Base-by-base conservation (phyloP, 2,329 filamentous ascomycete genomes). In the Trichoderma atroviride region DNA sequence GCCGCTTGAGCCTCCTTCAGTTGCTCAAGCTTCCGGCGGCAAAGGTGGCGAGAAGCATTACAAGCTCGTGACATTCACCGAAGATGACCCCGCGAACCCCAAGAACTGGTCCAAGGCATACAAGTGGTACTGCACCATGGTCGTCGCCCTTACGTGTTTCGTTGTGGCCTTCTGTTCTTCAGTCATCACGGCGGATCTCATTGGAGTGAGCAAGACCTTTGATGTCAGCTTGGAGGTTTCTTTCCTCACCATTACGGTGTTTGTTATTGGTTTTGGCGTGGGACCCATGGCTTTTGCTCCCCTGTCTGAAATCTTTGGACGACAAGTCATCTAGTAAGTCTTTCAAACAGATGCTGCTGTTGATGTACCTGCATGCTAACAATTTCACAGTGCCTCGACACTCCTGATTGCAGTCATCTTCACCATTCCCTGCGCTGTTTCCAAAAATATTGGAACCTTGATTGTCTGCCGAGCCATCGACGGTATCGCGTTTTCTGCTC, bases 121-220 rank as follows among this genome's bases (percentile, higher is more conserved):
- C 78, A 96, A 94, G 80, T 95, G 92, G 92, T 92, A 90, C 75
- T 90, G 88, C 76, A 97, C 93, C 29, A 93, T 96, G 90, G 88
- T 93, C 19, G 92, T 97, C 0, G 91, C 93, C 1, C 72, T 87
- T 27, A 92, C 90, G 1, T 93, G 91, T 75, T 93, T 93, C 76
- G 89, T 92, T 52, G 91, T 92, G 56, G 89, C 91, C 0, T 88
- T 93, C 69, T 83, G 84, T 29, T 93, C 90, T 60, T 88, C 89
- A 63, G 90, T 96, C 73, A 89, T 96, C 76, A 96, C 93, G 0
- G 88, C 93, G 13, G 91, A 94, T 76, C 83, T 96, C 4, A 81
- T 76, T 2, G 91, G 89, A 1, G 88, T 93, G 0, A 78, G 83
- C 0, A 75, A 88, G 19, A 84, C 88, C 63, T 94, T 96, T 72